These are phyloP conservation scores for Phytophthora sojae DNA, from an alignment of 352 stramenopile species.

Conservation along the genomic window DNA sequence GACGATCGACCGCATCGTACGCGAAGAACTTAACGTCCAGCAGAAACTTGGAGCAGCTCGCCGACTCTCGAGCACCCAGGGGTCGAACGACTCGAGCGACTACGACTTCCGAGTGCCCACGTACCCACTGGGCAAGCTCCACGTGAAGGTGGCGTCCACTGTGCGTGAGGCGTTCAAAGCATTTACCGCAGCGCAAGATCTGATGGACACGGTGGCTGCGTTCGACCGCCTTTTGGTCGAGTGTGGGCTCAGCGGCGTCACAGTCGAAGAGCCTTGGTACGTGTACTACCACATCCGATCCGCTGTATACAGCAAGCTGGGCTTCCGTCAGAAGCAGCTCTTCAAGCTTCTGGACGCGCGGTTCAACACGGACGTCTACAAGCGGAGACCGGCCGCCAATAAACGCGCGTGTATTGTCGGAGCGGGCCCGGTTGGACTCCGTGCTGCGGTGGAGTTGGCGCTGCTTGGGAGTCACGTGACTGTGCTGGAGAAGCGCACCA, in stretches of 20 bases:
- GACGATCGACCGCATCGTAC: conserved; percentile 65
- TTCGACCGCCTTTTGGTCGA: conserved; percentile 52
- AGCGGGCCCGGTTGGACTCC: conserved; percentile 69
- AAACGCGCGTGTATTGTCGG: conserved; percentile 75
- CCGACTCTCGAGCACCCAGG: conserved; percentile 41
- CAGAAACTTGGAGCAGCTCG: conserved; percentile 38
- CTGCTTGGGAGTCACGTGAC: conserved; percentile 70
- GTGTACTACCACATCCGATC: conserved; percentile 64
- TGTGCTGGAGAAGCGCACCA: conserved; percentile 77
- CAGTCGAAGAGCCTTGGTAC: conserved; percentile 50
- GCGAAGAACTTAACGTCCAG: conserved; percentile 47
- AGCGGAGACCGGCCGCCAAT: conserved; percentile 40
- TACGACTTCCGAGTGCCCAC: conserved; percentile 7
- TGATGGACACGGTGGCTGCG: conserved; percentile 47
- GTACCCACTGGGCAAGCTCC: not conserved
- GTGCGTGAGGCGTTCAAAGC: conserved; percentile 44
- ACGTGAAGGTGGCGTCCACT: conserved; percentile 12
- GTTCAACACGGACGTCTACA: conserved; percentile 52
- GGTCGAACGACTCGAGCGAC: conserved; percentile 13
- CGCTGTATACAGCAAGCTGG: conserved; percentile 53
- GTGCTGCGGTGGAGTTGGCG: conserved; percentile 68
- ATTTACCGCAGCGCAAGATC: conserved; percentile 59
- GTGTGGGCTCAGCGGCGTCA: conserved; percentile 48
- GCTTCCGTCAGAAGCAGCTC: conserved; percentile 71
- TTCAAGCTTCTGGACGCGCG: conserved; percentile 68